These are phyloP conservation scores for Boletus sp. DNA, from an alignment of 768 basidiomycete genomes.

Conservation along the genomic window DNA sequence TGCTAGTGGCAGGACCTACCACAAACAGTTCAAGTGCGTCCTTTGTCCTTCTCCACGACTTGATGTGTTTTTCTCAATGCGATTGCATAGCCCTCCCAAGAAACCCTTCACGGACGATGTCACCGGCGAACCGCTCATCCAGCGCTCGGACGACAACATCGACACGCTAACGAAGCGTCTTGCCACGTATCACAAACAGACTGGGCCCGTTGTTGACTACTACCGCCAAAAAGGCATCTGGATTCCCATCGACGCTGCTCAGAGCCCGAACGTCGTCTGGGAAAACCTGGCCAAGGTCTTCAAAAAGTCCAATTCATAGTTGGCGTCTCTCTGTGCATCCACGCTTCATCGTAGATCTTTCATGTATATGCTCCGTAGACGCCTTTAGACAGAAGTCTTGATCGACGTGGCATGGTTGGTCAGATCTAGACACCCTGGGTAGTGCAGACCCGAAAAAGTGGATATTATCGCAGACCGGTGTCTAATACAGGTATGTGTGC, in stretches of 20 bases:
- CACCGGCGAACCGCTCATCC: slow-evolving; percentile 93
- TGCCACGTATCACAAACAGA: slow-evolving; percentile 86
- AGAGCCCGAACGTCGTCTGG: slow-evolving; percentile 92
- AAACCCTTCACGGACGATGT: slow-evolving; percentile 92
- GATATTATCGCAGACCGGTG: slow-evolving; percentile 2
- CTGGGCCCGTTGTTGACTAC: slow-evolving; percentile 93
- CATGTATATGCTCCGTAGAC: slow-evolving; percentile 27
- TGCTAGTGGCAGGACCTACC: slow-evolving; percentile 86
- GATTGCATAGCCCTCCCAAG: slow-evolving; percentile 80
- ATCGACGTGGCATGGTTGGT: slow-evolving; percentile 1
- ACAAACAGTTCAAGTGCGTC: slow-evolving; percentile 89
- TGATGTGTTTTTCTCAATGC: slow-evolving; percentile 10
- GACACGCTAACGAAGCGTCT: slow-evolving; percentile 92
- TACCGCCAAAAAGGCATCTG: slow-evolving; percentile 91
- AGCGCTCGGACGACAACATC: slow-evolving; percentile 97
- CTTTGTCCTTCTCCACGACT: background rate
- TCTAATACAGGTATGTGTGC: slow-evolving; percentile 24
- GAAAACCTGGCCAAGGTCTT: slow-evolving; percentile 70
- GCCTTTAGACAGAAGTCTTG: slow-evolving; percentile 10
- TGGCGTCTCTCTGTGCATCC: background rate
- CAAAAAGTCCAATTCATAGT: slow-evolving; percentile 28
- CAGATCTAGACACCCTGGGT: background rate
- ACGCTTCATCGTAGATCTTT: slow-evolving; percentile 16
- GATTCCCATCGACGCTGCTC: slow-evolving; percentile 90
- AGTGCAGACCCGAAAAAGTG: background rate